phyloP scores from a whole-genome alignment of 345 rosid genomes.

The Mallotus nudiflorus region DNA sequence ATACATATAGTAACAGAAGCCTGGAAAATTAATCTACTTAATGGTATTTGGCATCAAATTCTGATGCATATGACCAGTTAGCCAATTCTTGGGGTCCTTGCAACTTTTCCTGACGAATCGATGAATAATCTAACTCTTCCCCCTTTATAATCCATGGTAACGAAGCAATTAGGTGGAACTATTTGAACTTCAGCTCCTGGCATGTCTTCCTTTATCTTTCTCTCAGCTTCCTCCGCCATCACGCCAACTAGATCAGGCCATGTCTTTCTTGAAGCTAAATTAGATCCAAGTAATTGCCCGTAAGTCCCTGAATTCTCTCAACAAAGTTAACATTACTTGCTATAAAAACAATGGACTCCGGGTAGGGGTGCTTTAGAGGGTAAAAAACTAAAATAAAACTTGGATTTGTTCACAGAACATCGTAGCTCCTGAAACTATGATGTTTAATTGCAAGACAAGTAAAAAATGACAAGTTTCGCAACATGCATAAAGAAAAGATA shows the following conservation, averaged over 20 bases:
- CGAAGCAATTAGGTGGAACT: slow-evolving; percentile 32
- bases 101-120: slow-evolving; percentile 39
- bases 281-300: slow-evolving; percentile 26
- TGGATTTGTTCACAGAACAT: no score
- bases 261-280: slow-evolving; percentile 19
- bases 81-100: slow-evolving; percentile 38
- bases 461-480: no score
- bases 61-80: slow-evolving; percentile 2
- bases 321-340: no score
- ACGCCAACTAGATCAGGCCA: slow-evolving; percentile 62
- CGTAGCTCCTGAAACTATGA: no score
- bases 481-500: no score
- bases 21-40: no score
- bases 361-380: no score
- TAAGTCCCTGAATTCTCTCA: slow-evolving; percentile 27
- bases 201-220: slow-evolving; percentile 48
- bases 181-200: slow-evolving; percentile 37
- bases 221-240: slow-evolving; percentile 45
- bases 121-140: slow-evolving; percentile 41
- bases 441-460: no score
- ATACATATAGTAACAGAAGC: no score
- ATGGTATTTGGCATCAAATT: no score
- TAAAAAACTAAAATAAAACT: no score
- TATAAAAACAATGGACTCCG: no score
- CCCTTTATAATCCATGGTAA: slow-evolving; percentile 40